Conservation (phyloP, 208 protist genomes). For the Leishmania lainsoni region DNA sequence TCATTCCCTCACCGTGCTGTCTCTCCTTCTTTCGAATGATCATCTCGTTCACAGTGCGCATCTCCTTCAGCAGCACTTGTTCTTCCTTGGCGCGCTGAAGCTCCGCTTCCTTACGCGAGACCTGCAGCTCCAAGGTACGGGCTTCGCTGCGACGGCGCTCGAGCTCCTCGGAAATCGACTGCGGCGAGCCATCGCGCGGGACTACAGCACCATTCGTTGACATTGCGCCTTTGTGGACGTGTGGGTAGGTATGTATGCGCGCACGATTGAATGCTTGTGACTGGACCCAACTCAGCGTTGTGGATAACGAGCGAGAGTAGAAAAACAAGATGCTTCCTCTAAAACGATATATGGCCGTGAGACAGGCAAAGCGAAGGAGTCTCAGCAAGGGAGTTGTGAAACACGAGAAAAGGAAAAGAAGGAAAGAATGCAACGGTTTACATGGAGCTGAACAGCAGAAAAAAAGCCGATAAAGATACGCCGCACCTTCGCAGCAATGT, state of each 20-base stretch:
- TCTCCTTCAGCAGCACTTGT: constrained; percentile 72
- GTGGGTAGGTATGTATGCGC: background rate
- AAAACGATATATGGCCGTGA: background rate
- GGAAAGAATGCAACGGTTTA: background rate
- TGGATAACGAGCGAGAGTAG: background rate
- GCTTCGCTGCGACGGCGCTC: constrained; percentile 59
- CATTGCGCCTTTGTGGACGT: constrained; percentile 25
- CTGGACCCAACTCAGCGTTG: background rate
- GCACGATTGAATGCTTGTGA: background rate
- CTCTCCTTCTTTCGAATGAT: constrained; percentile 65
- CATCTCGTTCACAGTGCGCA: constrained; percentile 80
- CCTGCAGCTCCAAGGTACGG: constrained; percentile 66
- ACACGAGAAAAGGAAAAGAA: background rate
- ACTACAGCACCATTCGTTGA: constrained; percentile 56
- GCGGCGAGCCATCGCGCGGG: constrained; percentile 40
- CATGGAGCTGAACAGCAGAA: background rate
- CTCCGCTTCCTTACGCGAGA: constrained; percentile 73
- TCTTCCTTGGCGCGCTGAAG: constrained; percentile 81
- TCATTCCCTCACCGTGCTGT: constrained; percentile 22
- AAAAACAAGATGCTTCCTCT: background rate
- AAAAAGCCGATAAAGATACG: background rate
- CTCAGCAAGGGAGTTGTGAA: background rate
- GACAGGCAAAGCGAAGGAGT: background rate
- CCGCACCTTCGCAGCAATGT: background rate
- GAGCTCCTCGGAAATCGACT: constrained; percentile 40